phyloP scores from a whole-genome alignment of 1,139 yeast species.

The Scheffersomyces insectosa region DNA sequence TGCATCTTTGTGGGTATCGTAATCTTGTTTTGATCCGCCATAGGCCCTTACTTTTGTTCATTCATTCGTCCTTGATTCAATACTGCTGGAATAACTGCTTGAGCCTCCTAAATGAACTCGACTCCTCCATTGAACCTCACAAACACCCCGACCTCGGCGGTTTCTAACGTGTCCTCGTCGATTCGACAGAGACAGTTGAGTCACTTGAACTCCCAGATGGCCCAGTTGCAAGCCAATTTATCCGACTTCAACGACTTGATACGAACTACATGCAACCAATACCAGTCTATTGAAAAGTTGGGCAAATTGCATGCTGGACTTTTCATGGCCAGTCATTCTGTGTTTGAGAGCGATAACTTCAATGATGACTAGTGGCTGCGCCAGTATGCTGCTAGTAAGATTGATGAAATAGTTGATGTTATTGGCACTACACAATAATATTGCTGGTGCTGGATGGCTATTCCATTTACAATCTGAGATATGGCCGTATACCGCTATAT shows the following conservation, averaged over 20 bases:
- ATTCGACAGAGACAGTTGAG: slow-evolving; percentile 55
- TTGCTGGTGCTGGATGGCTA: too few relatives aligned
- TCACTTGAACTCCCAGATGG: slow-evolving; percentile 63
- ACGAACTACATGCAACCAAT: slow-evolving; percentile 56
- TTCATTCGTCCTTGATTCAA: not conserved
- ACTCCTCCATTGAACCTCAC: not conserved
- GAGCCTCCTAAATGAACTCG: not conserved
- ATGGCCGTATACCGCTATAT: too few relatives aligned
- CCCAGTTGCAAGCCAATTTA: slow-evolving; percentile 60
- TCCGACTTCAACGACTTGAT: slow-evolving; percentile 57
- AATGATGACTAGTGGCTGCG: slow-evolving; percentile 5
- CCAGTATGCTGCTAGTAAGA: too few relatives aligned
- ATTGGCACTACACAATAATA: too few relatives aligned
- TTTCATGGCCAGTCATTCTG: slow-evolving; percentile 64
- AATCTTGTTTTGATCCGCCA: not conserved
- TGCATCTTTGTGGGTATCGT: too few relatives aligned
- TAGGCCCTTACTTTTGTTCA: not conserved
- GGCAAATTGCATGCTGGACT: slow-evolving; percentile 65
- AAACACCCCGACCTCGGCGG: not conserved
- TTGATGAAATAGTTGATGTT: not conserved
- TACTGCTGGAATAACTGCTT: too few relatives aligned
- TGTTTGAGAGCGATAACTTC: slow-evolving; percentile 52
- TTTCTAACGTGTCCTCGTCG: slow-evolving; percentile 8
- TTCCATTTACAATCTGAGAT: too few relatives aligned
- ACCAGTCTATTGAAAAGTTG: slow-evolving; percentile 52